These are phyloP conservation scores for Areca catechu DNA, from an alignment of 176 grass and related monocot genomes.

Conservation along the genomic window DNA sequence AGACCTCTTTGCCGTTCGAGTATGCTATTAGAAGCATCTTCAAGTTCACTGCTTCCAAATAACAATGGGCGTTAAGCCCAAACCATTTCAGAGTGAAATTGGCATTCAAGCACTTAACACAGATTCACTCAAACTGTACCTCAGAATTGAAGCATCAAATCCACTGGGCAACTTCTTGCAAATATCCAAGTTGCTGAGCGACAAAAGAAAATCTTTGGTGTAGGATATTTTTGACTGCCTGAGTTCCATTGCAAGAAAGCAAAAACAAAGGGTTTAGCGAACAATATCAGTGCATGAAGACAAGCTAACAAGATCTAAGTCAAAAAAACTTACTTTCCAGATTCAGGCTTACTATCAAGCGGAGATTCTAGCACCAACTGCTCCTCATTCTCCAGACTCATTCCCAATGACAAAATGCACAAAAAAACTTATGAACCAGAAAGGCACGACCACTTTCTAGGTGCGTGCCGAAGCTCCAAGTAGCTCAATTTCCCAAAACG, in stretches of 20 bases:
- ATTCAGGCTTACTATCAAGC: constrained; percentile 12
- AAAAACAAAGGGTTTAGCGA: not conserved
- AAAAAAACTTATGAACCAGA: no score
- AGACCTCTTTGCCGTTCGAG: constrained; percentile 30
- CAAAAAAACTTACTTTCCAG: constrained; percentile 22
- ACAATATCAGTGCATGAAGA: not conserved
- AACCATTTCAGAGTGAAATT: not conserved
- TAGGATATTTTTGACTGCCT: constrained; percentile 42
- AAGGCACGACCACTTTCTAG: no score
- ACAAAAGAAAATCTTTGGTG: constrained; percentile 70
- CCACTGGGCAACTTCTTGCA: constrained; percentile 68
- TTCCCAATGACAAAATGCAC: constrained; percentile 6
- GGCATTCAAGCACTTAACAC: no score
- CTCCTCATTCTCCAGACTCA: constrained; percentile 31
- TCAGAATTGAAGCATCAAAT: constrained; percentile 46
- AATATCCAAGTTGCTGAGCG: constrained; percentile 36
- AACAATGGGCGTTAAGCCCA: not conserved
- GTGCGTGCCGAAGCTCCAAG: no score
- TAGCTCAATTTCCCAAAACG: no score
- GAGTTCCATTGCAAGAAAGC: constrained; percentile 4
- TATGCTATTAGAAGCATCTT: constrained; percentile 31
- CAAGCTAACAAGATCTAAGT: not conserved
- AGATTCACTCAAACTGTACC: constrained; percentile 21
- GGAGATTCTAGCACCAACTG: constrained; percentile 9
- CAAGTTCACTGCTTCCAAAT: constrained; percentile 40